Evolutionary conservation across 2,329 filamentous ascomycete genomes (phyloP), one percentile per base, ranked within the genome.

Genomic region (Hypoxylon sp.): DNA sequence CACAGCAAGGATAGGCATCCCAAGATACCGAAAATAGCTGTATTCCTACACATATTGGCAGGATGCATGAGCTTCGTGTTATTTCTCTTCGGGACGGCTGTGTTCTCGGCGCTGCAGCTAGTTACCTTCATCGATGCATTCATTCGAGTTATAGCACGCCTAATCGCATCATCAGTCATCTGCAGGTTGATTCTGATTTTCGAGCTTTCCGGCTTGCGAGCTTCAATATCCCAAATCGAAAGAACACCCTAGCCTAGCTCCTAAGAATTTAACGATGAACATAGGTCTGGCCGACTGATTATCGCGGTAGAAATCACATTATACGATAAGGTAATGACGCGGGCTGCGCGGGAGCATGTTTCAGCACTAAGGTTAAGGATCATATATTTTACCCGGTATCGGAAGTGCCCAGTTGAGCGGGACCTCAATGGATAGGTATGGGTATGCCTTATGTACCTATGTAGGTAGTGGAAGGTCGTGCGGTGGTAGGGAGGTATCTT

Each of bases 31-130:
- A 17, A 31, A 19, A 3, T 44, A 10, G 21, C 37, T 3, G 37
- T 44, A 15, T n/a, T 44, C 5, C 52, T 55, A 6, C 21, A 31
- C 5, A 54, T 54, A 1, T 7, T 15, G 37, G 51, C 51, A 2
- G 32, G 39, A 21, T 42, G 52, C 6, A 55, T 44, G 37, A 42
- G 37, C n/a, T 42, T 42, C 52, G 21, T 55, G 39, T 37, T 55
- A 29, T 55, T n/a, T 8, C 11, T 19, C 15, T 31, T 55, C 15
- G 37, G 37, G 15, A 44, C 37, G 3, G 37, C 21, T 8, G 24
- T 55, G 5, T 31, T 55, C 37, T 44, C 37, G 35, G 37, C 51
- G 15, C 6, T 54, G 21, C 51, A 42, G 6, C 29, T 44, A 1
- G 13, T 55, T 27, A 46, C 39, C 11, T 39, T 46, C 6, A 11